Base-by-base conservation (phyloP, 345 rosid species). In the Litchi chinensis region DNA sequence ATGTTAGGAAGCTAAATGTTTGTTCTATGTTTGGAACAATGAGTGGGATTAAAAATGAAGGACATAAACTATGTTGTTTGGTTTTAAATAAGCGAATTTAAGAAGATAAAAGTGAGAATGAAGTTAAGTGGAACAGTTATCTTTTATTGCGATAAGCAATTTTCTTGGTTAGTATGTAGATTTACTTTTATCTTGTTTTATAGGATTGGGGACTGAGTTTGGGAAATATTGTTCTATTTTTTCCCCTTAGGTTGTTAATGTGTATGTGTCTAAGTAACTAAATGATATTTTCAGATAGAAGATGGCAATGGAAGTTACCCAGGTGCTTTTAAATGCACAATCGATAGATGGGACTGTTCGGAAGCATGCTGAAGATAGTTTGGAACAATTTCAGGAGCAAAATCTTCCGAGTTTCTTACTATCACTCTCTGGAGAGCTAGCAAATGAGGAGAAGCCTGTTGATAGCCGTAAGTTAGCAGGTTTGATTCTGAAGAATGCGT, bases 391-490 rank as follows among this genome's bases (percentile, higher is more conserved):
- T 50, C 85, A 85, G 81, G 87, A 85, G 77, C 85, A 85, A 77
- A 85, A 82, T 28, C 83, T 85, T 24, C 83, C 87, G 12, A n/a
- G 79, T 65, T 85, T 85, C 69, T 71, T 85, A 59, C 60, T 85
- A 48, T 85, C 85, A 6, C 85, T 85, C 32, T 79, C 87, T 43
- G 76, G 80, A 13, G 87, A 85, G 76, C 70, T 85, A 59, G 83
- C 85, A 9, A 82, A 77, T 80, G 85, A 85, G 8, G 87, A 85
- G 19, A 85, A 85, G 56, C 87, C 87, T 67, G 83, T 82, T n/a
- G 87, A 85, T 41, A 85, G 87, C 48, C 87, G 87, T 26, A 85
- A 80, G 75, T 78, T 85, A 77, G 87, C 85, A 8, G 85, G 85
- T 65, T 71, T 85, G 28, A 82, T 85, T 19, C 81, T 85, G 11